phyloP scores from a whole-genome alignment of 2,329 filamentous ascomycete genomes.

The Penicillium sp. region DNA sequence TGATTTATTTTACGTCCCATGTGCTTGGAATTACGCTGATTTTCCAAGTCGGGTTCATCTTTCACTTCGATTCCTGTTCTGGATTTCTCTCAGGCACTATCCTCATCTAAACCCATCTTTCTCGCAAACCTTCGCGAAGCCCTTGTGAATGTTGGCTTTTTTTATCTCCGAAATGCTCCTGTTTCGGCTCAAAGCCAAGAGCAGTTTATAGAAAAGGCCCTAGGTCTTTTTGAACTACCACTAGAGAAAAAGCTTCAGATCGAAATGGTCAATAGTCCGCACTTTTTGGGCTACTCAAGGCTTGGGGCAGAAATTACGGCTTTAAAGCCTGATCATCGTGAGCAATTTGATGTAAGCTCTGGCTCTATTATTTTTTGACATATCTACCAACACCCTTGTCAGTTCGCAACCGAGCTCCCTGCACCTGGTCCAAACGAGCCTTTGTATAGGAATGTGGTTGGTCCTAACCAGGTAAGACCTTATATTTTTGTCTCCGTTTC shows the following conservation, averaged over 20 bases:
- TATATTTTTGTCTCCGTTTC: neutral
- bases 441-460: conserved; percentile 35
- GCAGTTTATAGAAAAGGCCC: conserved; percentile 38
- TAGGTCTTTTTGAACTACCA: conserved; percentile 45
- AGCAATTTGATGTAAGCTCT: conserved; percentile 36
- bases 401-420: conserved; percentile 41
- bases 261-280: conserved; percentile 43
- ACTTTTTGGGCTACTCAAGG: conserved; percentile 38
- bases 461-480: conserved; percentile 34
- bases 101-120: conserved; percentile 25
- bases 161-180: conserved; percentile 34
- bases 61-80: conserved; percentile 35
- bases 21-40: neutral
- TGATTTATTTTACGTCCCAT: neutral
- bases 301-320: conserved; percentile 37
- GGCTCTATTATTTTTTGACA: conserved; percentile 7
- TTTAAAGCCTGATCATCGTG: conserved; percentile 33
- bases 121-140: conserved; percentile 31
- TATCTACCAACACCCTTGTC: conserved; percentile 28
- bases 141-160: conserved; percentile 37
- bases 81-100: conserved; percentile 27
- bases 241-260: conserved; percentile 50
- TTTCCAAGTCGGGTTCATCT: neutral
- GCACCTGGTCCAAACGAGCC: conserved; percentile 34
- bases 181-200: conserved; percentile 23